Percentiles rank a stretch among this genome's conserved stretches.
Evolutionary conservation across 805 yeast genomes (phyloP).

Genomic region (Kodamaea laetipori): DNA sequence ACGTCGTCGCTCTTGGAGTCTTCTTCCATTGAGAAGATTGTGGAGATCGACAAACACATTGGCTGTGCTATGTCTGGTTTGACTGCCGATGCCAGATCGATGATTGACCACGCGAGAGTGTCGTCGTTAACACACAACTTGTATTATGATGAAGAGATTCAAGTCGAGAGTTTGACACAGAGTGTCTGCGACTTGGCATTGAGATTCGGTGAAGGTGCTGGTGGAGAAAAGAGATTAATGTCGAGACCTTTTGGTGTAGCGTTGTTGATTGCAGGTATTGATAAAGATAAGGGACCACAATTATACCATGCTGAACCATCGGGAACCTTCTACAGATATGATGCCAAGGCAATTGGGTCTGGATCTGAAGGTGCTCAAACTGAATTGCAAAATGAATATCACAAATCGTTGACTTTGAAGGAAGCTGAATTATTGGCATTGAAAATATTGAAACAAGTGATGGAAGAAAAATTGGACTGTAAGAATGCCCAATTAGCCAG

Average conservation of each 20-base stretch:
- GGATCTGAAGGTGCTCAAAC: slow-evolving; percentile 99
- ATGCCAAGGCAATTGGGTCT: slow-evolving; percentile 98
- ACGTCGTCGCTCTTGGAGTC: slow-evolving; percentile 90
- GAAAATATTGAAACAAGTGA: slow-evolving; percentile 92
- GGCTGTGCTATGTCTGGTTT: slow-evolving; percentile 99
- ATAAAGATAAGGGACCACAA: slow-evolving; percentile 92
- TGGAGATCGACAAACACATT: slow-evolving; percentile 89
- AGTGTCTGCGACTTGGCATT: slow-evolving; percentile 95
- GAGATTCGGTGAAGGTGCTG: slow-evolving; percentile 95
- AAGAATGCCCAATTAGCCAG: slow-evolving; percentile 94
- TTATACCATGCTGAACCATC: slow-evolving; percentile 98
- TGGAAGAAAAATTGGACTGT: slow-evolving; percentile 97
- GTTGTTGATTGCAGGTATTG: slow-evolving; percentile 89
- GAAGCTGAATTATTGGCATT: slow-evolving; percentile 92
- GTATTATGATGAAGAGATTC: slow-evolving; percentile 89
- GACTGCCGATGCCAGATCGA: slow-evolving; percentile 97
- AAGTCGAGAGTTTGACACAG: slow-evolving; percentile 92
- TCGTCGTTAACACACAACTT: slow-evolving; percentile 83
- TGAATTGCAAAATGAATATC: slow-evolving; percentile 95
- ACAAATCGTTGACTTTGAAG: slow-evolving; percentile 81
- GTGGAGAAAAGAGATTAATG: slow-evolving; percentile 93
- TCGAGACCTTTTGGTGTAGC: slow-evolving; percentile 99
- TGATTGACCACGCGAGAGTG: slow-evolving; percentile 98
- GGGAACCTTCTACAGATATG: slow-evolving; percentile 96
- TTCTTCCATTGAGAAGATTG: slow-evolving; percentile 91